phyloP scores from a whole-genome alignment of 768 basidiomycete species.

The Xanthoconium stramineum region DNA sequence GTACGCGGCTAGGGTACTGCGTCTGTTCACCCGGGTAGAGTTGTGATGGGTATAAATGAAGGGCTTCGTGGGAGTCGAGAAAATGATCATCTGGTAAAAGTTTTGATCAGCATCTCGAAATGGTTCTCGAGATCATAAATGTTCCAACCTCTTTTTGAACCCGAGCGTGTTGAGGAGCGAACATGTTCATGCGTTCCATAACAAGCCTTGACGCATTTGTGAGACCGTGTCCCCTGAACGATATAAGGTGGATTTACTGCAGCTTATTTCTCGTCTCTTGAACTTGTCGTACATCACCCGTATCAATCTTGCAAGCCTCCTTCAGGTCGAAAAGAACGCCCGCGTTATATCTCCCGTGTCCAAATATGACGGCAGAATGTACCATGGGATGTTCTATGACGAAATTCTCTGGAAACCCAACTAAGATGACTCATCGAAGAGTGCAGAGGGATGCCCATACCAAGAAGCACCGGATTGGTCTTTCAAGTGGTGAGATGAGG shows the following conservation, averaged over 20 bases:
- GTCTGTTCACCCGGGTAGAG: conserved; percentile 6
- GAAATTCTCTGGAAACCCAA: conserved; percentile 9
- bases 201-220: conserved; percentile 4
- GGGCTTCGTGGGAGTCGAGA: conserved; percentile 8
- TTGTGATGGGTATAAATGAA: conserved; percentile 6
- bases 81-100: conserved; percentile 15
- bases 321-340: conserved; percentile 18
- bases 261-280: conserved; percentile 13
- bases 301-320: conserved; percentile 8
- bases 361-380: conserved; percentile 20
- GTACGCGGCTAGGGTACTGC: conserved; percentile 9
- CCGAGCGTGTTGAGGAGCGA: conserved; percentile 21
- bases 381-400: conserved; percentile 15
- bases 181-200: conserved; percentile 20
- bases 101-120: neutral
- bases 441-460: conserved; percentile 1
- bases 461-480: conserved; percentile 17
- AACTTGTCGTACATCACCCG: conserved; percentile 5
- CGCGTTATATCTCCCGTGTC: conserved; percentile 17
- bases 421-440: neutral
- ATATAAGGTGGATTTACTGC: conserved; percentile 3
- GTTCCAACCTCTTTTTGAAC: conserved; percentile 19
- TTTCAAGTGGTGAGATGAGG: conserved; percentile 3
- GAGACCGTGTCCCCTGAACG: neutral
- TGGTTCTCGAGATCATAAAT: neutral